Percentiles rank a stretch among this genome's conserved stretches.
These are phyloP conservation scores for Didymella keratinophila DNA, from an alignment of 2,329 filamentous ascomycete species.

Conservation along the genomic window DNA sequence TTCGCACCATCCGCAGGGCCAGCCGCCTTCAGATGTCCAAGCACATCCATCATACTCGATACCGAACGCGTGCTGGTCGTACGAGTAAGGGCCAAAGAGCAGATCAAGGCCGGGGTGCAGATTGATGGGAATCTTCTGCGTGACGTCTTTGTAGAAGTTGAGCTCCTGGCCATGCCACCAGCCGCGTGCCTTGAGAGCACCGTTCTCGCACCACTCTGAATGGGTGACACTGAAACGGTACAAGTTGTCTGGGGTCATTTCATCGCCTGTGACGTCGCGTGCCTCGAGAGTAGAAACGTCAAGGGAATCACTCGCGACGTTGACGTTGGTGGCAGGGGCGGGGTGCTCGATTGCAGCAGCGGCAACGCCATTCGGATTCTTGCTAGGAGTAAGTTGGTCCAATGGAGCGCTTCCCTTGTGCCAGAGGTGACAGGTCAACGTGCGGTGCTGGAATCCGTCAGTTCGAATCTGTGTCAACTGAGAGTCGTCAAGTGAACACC, in stretches of 20 bases:
- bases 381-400: background rate
- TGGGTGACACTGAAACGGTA: constrained; percentile 5
- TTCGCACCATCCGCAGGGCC: constrained; percentile 9
- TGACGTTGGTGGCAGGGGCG: background rate
- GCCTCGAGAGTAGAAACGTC: background rate
- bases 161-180: background rate
- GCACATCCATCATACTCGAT: constrained; percentile 1
- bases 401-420: background rate
- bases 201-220: constrained; percentile 14
- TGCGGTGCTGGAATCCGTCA: background rate
- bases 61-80: background rate
- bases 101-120: background rate
- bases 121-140: background rate
- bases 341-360: background rate
- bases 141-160: background rate
- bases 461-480: background rate
- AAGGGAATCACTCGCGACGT: background rate
- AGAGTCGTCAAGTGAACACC: background rate
- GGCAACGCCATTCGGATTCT: background rate
- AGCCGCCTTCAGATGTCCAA: constrained; percentile 9
- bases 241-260: background rate
- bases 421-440: background rate
- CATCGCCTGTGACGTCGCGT: background rate
- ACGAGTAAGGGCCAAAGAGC: constrained; percentile 1
- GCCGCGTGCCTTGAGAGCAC: constrained; percentile 5